Evolutionary conservation across 2,329 filamentous ascomycete species (phyloP), one percentile per base, ranked within the genome.

Genomic region (Zymoseptoria ardabiliae): DNA sequence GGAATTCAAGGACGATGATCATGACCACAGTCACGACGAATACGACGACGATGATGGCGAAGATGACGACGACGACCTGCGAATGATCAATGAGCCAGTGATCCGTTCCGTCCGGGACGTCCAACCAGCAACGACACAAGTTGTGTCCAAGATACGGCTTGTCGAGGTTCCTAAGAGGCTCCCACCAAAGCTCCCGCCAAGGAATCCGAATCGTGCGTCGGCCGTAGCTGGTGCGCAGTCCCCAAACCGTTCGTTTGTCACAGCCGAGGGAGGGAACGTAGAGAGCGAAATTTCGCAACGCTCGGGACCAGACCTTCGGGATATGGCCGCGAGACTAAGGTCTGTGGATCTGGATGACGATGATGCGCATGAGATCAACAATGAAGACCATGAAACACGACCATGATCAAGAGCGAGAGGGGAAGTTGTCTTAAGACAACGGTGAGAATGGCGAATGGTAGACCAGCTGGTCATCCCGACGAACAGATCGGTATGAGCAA

Each of bases 141-240:
- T 66, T n/a, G 63, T 72, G 58, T 87, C 85, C 48, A 88, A 89
- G 69, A 90, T 91, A 22, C 87, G 88, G 55, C 79, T 97, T 55
- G 90, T 97, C 25, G 91, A 85, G 52, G 96, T 97, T 60, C 85
- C 89, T 11, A 95, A 93, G 75, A 83, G 91, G 41, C 75, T 86
- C 1, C 84, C 92, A 2, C 91, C 92, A 1, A 85, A 89, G 8
- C 81, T 96, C 11, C 92, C 92, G 1, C 81, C 84, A 2, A 81
- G 91, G 53, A 96, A 89, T 70, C 88, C 90, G 0, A 74, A 64
- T 30, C 58, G 63, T 49, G 68, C 35, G 17, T 45, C 35, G 35
- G 35, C 35, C 35, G n/a, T 45, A 13, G 35, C 35, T 17, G 35
- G 35, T 45, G 13, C 35, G 17, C 11, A 45, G 35, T 69, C 70